Conservation (phyloP, 75 land plant species). For the Pseudotsuga menziesii region DNA sequence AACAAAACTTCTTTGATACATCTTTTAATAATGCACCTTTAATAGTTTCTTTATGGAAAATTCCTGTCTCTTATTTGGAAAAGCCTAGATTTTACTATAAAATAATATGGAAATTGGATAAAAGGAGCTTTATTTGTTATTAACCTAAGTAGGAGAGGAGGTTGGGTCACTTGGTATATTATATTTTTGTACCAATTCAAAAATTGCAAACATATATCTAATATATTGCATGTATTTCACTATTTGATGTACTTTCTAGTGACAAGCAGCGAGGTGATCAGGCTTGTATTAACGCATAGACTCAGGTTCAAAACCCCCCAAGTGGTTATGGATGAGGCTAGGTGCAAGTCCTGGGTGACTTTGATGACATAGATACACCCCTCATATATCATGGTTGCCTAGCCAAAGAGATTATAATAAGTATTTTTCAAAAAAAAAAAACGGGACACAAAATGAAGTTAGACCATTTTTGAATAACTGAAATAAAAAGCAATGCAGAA, state of each 20-base stretch:
- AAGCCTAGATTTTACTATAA: neutral
- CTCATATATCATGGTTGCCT: neutral
- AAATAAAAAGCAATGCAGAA: neutral
- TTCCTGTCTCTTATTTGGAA: neutral
- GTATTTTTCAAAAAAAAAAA: no score
- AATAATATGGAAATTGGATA: neutral
- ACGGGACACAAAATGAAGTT: no score
- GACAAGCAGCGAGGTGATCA: no score
- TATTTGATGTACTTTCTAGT: neutral
- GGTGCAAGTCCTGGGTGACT: neutral
- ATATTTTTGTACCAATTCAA: neutral
- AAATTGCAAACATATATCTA: neutral
- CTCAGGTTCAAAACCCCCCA: no score
- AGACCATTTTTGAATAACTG: neutral
- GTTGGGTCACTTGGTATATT: neutral
- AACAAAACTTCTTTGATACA: neutral
- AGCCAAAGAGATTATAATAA: neutral
- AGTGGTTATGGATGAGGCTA: neutral
- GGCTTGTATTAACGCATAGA: no score
- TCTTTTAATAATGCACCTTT: neutral
- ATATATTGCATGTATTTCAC: neutral
- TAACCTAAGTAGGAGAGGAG: neutral
- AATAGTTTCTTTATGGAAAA: conserved; percentile 1
- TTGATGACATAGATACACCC: neutral
- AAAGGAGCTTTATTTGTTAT: neutral